These are phyloP conservation scores for Glycine latifolia DNA, from an alignment of 306 rosid species.

Conservation along the genomic window DNA sequence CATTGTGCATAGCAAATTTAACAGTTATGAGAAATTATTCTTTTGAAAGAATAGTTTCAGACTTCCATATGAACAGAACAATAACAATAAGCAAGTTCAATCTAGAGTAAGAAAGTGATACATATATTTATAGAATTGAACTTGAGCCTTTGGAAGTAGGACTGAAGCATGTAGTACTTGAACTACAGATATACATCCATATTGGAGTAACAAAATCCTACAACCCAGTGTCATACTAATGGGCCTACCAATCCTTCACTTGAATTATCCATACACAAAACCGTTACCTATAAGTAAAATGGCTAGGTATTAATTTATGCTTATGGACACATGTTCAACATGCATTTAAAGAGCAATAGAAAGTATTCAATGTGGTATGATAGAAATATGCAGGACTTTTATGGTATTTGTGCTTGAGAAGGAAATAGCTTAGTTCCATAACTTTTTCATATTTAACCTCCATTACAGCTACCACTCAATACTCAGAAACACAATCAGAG, in stretches of 20 bases:
- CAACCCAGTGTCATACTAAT: conserved; percentile 7
- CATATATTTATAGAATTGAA: conserved; percentile 34
- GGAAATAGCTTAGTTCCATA: conserved; percentile 25
- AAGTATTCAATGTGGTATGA: conserved; percentile 25
- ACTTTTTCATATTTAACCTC: conserved; percentile 19
- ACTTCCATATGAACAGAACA: conserved; percentile 17
- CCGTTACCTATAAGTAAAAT: conserved; percentile 15
- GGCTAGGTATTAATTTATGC: conserved; percentile 19
- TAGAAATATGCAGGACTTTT: conserved; percentile 18
- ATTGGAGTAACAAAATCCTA: conserved; percentile 19
- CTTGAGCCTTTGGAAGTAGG: not conserved
- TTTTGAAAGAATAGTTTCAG: conserved; percentile 26
- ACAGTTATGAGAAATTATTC: conserved; percentile 43
- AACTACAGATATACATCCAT: not conserved
- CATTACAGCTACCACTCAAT: not conserved
- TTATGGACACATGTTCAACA: conserved; percentile 21
- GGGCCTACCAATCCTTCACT: conserved; percentile 15
- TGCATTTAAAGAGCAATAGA: conserved; percentile 30
- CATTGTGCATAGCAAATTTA: not conserved
- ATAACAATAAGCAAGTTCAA: conserved; percentile 27
- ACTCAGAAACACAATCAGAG: conserved; percentile 22
- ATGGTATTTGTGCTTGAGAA: conserved; percentile 30
- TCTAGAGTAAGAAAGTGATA: not conserved
- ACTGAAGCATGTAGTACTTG: conserved; percentile 5
- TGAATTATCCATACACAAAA: conserved; percentile 2